Percentiles rank a stretch among this genome's conserved stretches.
These are phyloP conservation scores for Penicillium tannophilum DNA, from an alignment of 495 filamentous ascomycete species.

Conservation along the genomic window DNA sequence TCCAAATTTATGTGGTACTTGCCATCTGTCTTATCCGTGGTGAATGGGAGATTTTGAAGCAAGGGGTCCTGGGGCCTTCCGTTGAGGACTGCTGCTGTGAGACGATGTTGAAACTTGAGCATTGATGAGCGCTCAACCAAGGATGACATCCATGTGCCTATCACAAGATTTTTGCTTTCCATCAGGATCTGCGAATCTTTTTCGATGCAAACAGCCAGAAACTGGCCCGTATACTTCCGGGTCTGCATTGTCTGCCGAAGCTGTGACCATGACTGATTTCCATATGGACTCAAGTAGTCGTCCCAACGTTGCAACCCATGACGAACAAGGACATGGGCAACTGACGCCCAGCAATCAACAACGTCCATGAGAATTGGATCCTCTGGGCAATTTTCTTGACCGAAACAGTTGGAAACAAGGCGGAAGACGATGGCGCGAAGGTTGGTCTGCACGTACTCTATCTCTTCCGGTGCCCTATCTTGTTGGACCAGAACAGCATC, in stretches of 20 bases:
- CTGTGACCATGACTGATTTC: slow-evolving; percentile 60
- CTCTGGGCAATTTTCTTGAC: slow-evolving; percentile 59
- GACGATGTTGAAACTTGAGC: slow-evolving; percentile 67
- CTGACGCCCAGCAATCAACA: slow-evolving; percentile 59
- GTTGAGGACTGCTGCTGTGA: slow-evolving; percentile 60
- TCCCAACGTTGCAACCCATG: slow-evolving; percentile 54
- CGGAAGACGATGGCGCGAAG: slow-evolving; percentile 56
- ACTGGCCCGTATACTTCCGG: slow-evolving; percentile 63
- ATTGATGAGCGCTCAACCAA: slow-evolving; percentile 66
- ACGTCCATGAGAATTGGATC: slow-evolving; percentile 59
- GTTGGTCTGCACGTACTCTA: slow-evolving; percentile 41
- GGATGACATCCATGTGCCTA: slow-evolving; percentile 61
- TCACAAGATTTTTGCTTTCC: slow-evolving; percentile 51
- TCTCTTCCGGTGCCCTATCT: slow-evolving; percentile 24
- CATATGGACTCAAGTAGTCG: slow-evolving; percentile 59
- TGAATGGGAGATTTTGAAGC: slow-evolving; percentile 65
- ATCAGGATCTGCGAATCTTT: slow-evolving; percentile 42
- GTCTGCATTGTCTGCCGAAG: slow-evolving; percentile 66
- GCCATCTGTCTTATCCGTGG: slow-evolving; percentile 36
- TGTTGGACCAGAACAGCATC: slow-evolving; percentile 50
- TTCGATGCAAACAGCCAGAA: slow-evolving; percentile 59
- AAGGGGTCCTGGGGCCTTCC: slow-evolving; percentile 47
- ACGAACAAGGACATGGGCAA: slow-evolving; percentile 55
- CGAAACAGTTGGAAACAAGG: slow-evolving; percentile 70
- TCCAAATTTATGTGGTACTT: slow-evolving; percentile 51